Conservation (phyloP, 169 alveolate species). For the Plasmodium gonderi region DNA sequence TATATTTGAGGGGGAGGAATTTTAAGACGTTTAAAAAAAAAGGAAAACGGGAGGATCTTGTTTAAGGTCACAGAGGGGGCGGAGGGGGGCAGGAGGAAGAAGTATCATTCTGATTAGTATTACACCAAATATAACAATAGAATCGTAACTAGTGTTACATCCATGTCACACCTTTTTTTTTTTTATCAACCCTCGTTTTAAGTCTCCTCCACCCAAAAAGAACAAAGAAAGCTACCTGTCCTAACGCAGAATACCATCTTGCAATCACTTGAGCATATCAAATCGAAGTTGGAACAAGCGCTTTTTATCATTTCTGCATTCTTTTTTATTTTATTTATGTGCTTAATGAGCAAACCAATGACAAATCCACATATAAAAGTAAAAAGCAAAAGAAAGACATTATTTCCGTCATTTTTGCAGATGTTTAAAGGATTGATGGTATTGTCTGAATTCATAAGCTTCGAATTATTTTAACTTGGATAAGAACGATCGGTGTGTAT, state of each 20-base stretch:
- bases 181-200: too few species aligned
- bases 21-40: too few species aligned
- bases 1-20: too few species aligned
- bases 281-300: slow-evolving; percentile 1
- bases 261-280: slow-evolving; percentile 26
- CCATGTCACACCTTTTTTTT: too few species aligned
- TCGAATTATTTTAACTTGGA: background rate
- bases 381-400: background rate
- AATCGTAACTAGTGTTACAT: too few species aligned
- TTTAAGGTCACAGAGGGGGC: too few species aligned
- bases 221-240: slow-evolving; percentile 48
- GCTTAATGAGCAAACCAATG: slow-evolving; percentile 29
- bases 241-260: slow-evolving; percentile 76
- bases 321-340: slow-evolving; percentile 2
- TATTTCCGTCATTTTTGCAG: background rate
- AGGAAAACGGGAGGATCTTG: too few species aligned
- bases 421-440: background rate
- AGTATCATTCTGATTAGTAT: too few species aligned
- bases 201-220: background rate
- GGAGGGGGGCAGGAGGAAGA: too few species aligned
- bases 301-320: slow-evolving; percentile 20
- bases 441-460: slow-evolving; percentile 2
- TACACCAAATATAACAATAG: too few species aligned
- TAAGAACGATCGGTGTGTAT: background rate
- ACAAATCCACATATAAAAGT: slow-evolving; percentile 59